These are phyloP conservation scores for Pseudogymnoascus sp. DNA, from an alignment of 2,329 filamentous ascomycete genomes.

Conservation along the genomic window DNA sequence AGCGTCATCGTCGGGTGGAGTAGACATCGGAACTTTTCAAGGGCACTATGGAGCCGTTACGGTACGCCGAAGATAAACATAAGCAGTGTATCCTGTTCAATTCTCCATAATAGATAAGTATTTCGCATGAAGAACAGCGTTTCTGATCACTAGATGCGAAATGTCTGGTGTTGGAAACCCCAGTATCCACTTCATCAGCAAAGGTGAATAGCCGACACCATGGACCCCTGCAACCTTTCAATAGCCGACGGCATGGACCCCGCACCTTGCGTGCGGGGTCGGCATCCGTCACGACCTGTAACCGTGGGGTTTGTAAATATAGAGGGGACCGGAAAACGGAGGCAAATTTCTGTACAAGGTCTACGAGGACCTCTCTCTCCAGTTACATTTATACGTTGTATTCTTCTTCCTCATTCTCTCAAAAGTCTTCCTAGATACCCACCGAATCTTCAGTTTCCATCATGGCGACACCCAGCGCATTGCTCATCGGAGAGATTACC, in stretches of 20 bases:
- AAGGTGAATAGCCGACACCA: neutral
- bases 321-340: neutral
- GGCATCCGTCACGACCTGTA: neutral
- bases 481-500: conserved; percentile 22
- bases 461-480: conserved; percentile 8
- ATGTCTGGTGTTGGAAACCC: neutral
- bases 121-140: neutral
- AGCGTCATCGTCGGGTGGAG: neutral
- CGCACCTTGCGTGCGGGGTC: neutral
- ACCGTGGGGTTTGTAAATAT: neutral
- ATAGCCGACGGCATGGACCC: neutral
- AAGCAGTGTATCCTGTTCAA: neutral
- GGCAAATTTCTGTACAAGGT: neutral
- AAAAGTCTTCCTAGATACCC: neutral
- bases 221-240: neutral
- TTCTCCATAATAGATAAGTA: neutral
- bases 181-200: neutral
- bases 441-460: neutral
- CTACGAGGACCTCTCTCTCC: neutral
- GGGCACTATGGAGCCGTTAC: neutral
- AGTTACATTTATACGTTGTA: neutral
- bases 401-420: neutral
- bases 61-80: neutral
- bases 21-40: neutral
- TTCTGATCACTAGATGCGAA: neutral